Base-by-base conservation (phyloP, 805 yeast genomes). In the Saccharomycopsis sp. region DNA sequence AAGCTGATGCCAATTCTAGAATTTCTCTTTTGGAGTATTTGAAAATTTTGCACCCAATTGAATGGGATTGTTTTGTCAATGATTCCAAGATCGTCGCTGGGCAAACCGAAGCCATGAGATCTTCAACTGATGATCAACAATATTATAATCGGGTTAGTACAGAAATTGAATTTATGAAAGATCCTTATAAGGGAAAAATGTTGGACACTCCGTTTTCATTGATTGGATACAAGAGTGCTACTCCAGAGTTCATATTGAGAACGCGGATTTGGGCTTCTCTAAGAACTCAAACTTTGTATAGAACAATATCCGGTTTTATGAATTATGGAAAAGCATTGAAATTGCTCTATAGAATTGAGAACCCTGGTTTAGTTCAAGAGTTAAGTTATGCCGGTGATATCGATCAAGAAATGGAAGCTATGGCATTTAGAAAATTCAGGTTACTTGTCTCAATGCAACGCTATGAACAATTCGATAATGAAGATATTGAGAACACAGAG, bases 201-300 rank as follows among this genome's bases (percentile, higher is more conserved):
- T 20, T 44, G n/a, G 51, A 88, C 74, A 81, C 86, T 58, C 96
- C 97, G 47, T 90, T 87, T 70, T 87, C 86, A 71, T 85, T 95
- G 64, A 85, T 90, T 61, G 98, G 97, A 64, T 90, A 87, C 79
- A 90, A 93, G 69, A 80, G 94, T 57, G 96, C 97, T 56, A 94
- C 96, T 48, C 97, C 97, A 31, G 96, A 89, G 63, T 93, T 86
- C 68, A 86, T 95, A 45, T 70, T 93, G 60, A 81, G 98, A 70
- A 93, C 97, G 7, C 77, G 98, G 70, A 87, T 90, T 56, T 90
- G 98, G 98, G 98, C 98, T 33, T 90, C 97, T 22, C 75, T 93
- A 58, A 80, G 98, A 68, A 84, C 96, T 33, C 98, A 90, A 72
- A 93, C 98, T 28, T 71, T 90, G 58, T 90, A 90, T 71, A 82